Base-by-base conservation (phyloP, 129 eudicot genomes). In the Flaveria brownii region DNA sequence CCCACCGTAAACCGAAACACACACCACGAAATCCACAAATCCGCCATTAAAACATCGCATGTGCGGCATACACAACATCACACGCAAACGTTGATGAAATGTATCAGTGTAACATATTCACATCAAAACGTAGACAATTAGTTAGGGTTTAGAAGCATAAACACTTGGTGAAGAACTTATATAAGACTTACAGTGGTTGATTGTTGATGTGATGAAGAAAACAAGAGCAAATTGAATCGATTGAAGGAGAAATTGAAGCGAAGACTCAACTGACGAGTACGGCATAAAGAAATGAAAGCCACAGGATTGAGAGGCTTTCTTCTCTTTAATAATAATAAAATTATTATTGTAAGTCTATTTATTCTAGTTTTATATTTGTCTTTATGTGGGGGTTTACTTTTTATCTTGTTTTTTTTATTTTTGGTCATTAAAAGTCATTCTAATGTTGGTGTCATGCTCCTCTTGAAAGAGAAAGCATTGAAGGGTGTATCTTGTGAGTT, bases 261-360 rank as follows among this genome's bases (percentile, higher is more conserved):
- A 78, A 78, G 71, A 71, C 77, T 42, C 82, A 70, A 88, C 83
- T 85, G 80, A 83, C 51, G 78, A 79, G 87, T 84, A 87, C 82
- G 73, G 82, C 73, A 72, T 11, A 79, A 72, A 82, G 78, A 57
- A 81, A 75, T 85, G 87, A 75, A 90, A 80, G 80, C 90, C 96
- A 90, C 88, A 85, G 86, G 90, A 83, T 76, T 70, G 80, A 85
- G 90, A 79, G 84, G 78, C 74, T 76, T 86, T 86, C 47, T 16
- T 64, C 47, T 64, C 13, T 76, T 68, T 17, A 36, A 36, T 5
- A 36, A 36, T 18, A 17, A 36, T 18, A 17, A 39, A 52, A 68
- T 51, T 77, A 36, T 62, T 66, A 50, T 50, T 69, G 39, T 65
- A 20, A 36, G 39, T 52, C 46, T 78, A 43, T 69, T 28, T 68